These are phyloP conservation scores for Candida wancherniae DNA, from an alignment of 805 yeast species.

Conservation along the genomic window DNA sequence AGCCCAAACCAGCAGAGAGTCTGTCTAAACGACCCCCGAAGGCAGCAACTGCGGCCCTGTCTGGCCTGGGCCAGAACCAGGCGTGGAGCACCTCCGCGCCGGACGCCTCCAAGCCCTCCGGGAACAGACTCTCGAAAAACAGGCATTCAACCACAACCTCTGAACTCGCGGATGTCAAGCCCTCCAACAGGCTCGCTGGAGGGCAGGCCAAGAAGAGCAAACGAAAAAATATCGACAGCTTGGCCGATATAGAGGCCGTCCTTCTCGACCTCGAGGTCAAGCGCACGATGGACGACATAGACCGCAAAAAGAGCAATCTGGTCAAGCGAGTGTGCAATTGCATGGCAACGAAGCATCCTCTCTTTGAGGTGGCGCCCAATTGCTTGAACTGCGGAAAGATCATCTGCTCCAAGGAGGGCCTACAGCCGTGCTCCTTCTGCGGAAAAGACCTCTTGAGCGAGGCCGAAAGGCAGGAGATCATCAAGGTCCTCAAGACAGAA, in stretches of 20 bases:
- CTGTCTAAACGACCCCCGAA: background rate
- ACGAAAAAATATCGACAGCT: slow-evolving; percentile 45
- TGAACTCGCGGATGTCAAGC: slow-evolving; percentile 40
- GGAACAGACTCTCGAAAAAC: slow-evolving; percentile 11
- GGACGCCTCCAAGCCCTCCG: slow-evolving; percentile 6
- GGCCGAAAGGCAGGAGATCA: slow-evolving; percentile 58
- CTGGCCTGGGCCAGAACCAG: background rate
- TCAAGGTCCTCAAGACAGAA: slow-evolving; percentile 49
- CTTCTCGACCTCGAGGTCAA: slow-evolving; percentile 47
- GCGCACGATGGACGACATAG: slow-evolving; percentile 7
- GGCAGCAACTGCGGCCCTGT: background rate
- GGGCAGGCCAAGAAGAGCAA: slow-evolving; percentile 29
- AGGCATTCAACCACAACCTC: slow-evolving; percentile 40
- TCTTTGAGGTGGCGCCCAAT: slow-evolving; percentile 87
- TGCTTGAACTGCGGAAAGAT: slow-evolving; percentile 93
- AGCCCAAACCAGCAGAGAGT: too few relatives aligned
- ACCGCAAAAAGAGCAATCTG: slow-evolving; percentile 2
- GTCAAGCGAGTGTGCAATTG: slow-evolving; percentile 58
- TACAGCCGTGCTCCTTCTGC: slow-evolving; percentile 86
- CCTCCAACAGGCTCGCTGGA: slow-evolving; percentile 21
- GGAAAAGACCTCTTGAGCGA: slow-evolving; percentile 58
- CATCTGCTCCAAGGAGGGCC: slow-evolving; percentile 84
- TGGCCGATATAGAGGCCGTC: slow-evolving; percentile 64
- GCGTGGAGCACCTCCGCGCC: background rate
- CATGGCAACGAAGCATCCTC: slow-evolving; percentile 82